Percentiles rank a stretch among this genome's conserved stretches.
phyloP scores from a whole-genome alignment of 2,329 filamentous ascomycete genomes.

The Trichophyton rubrum region DNA sequence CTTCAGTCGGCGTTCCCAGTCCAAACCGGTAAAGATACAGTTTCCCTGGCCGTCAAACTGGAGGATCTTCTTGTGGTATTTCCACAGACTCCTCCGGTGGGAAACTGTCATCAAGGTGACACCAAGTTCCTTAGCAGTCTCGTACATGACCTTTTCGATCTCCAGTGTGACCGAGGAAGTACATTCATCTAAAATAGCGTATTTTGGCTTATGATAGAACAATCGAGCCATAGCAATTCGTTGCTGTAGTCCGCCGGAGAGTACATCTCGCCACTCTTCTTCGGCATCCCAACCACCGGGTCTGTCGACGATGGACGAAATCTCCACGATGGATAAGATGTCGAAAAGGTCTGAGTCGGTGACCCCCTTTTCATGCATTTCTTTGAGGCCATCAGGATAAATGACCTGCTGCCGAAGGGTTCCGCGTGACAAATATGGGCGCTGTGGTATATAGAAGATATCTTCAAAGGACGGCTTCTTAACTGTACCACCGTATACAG shows the following conservation, averaged over 20 bases:
- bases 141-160: conserved; percentile 92
- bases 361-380: conserved; percentile 73
- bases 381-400: conserved; percentile 78
- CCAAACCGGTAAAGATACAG: conserved; percentile 77
- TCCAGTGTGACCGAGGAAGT: conserved; percentile 91
- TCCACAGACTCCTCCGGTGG: conserved; percentile 84
- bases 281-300: conserved; percentile 83
- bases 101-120: conserved; percentile 96
- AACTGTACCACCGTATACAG: conserved; percentile 89
- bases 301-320: conserved; percentile 68
- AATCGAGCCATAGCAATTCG: conserved; percentile 90
- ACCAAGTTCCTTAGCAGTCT: conserved; percentile 78
- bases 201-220: conserved; percentile 85
- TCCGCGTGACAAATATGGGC: conserved; percentile 83
- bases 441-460: conserved; percentile 97
- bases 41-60: conserved; percentile 94
- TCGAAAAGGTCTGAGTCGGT: conserved; percentile 67
- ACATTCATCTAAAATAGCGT: conserved; percentile 94
- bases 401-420: conserved; percentile 94
- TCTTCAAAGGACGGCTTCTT: conserved; percentile 81
- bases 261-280: conserved; percentile 90
- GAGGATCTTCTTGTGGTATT: conserved; percentile 86
- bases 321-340: conserved; percentile 67
- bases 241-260: conserved; percentile 87
- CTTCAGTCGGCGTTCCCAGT: conserved; percentile 71